Base-by-base conservation (phyloP, 257 asterid genomes). In the Nicotiana obtusifolia region DNA sequence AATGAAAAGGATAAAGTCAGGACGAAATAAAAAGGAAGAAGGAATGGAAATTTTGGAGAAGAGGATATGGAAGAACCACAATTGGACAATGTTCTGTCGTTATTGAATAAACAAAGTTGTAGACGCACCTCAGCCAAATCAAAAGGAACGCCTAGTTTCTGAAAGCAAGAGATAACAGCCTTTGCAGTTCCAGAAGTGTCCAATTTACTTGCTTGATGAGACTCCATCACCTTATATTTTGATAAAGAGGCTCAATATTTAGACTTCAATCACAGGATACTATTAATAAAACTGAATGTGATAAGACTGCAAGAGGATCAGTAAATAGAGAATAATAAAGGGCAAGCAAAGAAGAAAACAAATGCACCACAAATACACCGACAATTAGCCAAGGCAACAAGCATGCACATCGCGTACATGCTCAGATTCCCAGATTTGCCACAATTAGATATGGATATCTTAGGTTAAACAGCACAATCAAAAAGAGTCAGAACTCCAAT, bases 181-280 rank as follows among this genome's bases (percentile, higher is more conserved):
- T 94, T 94, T 61, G 97, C 98, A 80, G 99, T 96, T 85, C 97
- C 99, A 86, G 99, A 96, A 31, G 90, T 78, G 81, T 94, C 98
- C 93, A 91, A 83, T 87, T 96, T 95, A 82, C 97, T 85, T 66
- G 97, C 94, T 90, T 96, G 99, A 89, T 96, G 99, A 0, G 99
- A 96, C 89, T 96, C 98, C 93, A 90, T 88, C 86, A 96, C 98
- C 98, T 94, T 75, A 80, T 10, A 62, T 37, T 52, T 54, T 60
- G 28, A 76, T 53, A 14, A 54, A 60, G 56, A 79, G 30, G 81
- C 52, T 52, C 77, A 62, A 24, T 82, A 30, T 54, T 61, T 62
- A 62, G 4, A 41, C 24, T 28, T 14, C 8, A 7, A 61, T 37
- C 59, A 61, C 75, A 60, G 33, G 57, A 78, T 60, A 35, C 68